A percentile compares a stretch with the other conserved stretches of the same genome.
These are phyloP conservation scores for Pyropia haitanensis DNA, from an alignment of 23 red algal genomes.

Conservation along the genomic window DNA sequence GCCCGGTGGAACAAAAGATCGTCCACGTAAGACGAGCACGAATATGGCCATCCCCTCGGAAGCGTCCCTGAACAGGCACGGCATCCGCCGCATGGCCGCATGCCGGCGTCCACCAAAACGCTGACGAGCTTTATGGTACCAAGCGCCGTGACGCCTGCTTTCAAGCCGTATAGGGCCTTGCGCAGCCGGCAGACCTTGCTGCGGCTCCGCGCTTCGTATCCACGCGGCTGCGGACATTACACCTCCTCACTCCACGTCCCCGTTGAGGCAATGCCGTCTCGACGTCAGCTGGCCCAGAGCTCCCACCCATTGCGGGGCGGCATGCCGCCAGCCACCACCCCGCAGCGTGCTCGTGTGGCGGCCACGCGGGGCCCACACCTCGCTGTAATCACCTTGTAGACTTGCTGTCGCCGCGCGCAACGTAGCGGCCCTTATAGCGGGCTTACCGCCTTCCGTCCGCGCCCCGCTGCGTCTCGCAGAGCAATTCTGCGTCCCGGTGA, in stretches of 20 bases:
- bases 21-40: slow-evolving; percentile 28
- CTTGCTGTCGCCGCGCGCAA: slow-evolving; percentile 10
- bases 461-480: slow-evolving; percentile 1
- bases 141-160: slow-evolving; percentile 12
- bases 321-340: background rate
- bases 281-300: slow-evolving; percentile 1
- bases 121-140: background rate
- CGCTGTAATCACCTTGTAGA: background rate
- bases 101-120: background rate
- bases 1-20: background rate
- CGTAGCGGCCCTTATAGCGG: slow-evolving; percentile 4
- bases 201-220: background rate
- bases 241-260: slow-evolving; percentile 5
- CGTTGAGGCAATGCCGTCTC: slow-evolving; percentile 13
- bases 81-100: background rate
- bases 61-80: background rate
- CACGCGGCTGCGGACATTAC: slow-evolving; percentile 2
- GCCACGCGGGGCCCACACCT: slow-evolving; percentile 6
- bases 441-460: background rate
- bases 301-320: background rate
- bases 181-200: too few relatives aligned
- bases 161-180: too few relatives aligned
- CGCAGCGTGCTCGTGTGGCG: background rate
- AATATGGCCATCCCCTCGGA: background rate
- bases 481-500: too few relatives aligned